A percentile compares a stretch with the other conserved stretches of the same genome.
phyloP scores from a whole-genome alignment of 495 filamentous ascomycete species.

The Lophiotrema nucula region DNA sequence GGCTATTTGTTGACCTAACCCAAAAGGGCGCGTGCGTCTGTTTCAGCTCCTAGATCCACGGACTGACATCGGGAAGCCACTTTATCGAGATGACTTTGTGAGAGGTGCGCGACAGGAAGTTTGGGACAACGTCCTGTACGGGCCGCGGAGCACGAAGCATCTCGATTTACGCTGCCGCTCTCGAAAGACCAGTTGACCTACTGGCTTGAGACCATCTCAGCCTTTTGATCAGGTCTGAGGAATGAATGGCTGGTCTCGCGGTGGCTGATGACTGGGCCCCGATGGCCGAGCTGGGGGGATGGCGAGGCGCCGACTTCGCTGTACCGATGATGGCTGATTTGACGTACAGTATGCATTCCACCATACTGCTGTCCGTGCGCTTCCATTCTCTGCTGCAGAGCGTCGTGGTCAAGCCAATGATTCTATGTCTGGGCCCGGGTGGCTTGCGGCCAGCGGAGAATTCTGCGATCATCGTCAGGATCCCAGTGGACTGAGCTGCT shows the following conservation, averaged over 20 bases:
- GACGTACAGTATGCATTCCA: slow-evolving; percentile 18
- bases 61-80: slow-evolving; percentile 15
- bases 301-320: slow-evolving; percentile 14
- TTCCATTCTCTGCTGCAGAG: slow-evolving; percentile 6
- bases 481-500: too few relatives aligned
- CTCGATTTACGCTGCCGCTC: background rate
- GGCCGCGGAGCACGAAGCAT: background rate
- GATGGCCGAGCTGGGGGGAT: background rate
- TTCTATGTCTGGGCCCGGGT: background rate
- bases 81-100: slow-evolving; percentile 11
- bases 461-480: slow-evolving; percentile 11
- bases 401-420: slow-evolving; percentile 13
- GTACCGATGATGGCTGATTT: slow-evolving; percentile 9
- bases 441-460: slow-evolving; percentile 11
- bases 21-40: slow-evolving; percentile 5
- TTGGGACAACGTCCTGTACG: background rate
- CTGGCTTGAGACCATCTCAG: too few relatives aligned
- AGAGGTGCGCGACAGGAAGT: background rate
- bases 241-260: background rate
- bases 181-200: too few relatives aligned
- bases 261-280: background rate
- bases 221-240: background rate
- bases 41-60: background rate
- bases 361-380: too few relatives aligned
- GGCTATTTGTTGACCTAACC: slow-evolving; percentile 5